These are phyloP conservation scores for Aspergillus nomiae DNA, from an alignment of 2,329 filamentous ascomycete genomes.

Conservation along the genomic window DNA sequence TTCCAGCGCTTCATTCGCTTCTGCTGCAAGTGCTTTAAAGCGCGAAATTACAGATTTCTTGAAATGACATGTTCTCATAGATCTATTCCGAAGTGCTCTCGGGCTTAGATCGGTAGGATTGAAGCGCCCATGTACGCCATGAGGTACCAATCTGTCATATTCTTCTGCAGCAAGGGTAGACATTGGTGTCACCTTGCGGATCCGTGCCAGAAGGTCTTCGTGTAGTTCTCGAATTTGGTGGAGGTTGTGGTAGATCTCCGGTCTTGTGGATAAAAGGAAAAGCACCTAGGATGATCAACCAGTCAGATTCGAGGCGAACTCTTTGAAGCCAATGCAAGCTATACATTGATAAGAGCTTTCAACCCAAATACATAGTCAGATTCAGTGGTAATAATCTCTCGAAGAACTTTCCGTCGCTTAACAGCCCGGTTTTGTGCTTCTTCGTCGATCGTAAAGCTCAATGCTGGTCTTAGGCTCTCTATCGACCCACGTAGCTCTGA, in stretches of 20 bases:
- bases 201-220: constrained; percentile 73
- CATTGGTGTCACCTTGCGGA: constrained; percentile 71
- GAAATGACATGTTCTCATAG: constrained; percentile 31
- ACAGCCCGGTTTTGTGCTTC: constrained; percentile 70
- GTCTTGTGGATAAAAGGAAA: constrained; percentile 70
- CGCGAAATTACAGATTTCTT: constrained; percentile 31
- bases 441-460: constrained; percentile 61
- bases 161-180: constrained; percentile 43
- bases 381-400: constrained; percentile 84
- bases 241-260: constrained; percentile 76
- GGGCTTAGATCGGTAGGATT: constrained; percentile 50
- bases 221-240: constrained; percentile 81
- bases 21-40: constrained; percentile 46
- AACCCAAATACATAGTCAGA: constrained; percentile 86
- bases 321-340: background rate
- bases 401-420: constrained; percentile 76
- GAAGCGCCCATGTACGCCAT: constrained; percentile 48
- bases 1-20: constrained; percentile 55
- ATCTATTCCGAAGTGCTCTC: constrained; percentile 29
- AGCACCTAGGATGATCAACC: constrained; percentile 62
- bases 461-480: constrained; percentile 55
- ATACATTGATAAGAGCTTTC: constrained; percentile 81
- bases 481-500: constrained; percentile 67
- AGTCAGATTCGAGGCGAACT: background rate
- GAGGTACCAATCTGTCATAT: constrained; percentile 22